These are phyloP conservation scores for Obelidium mucronatum DNA, from an alignment of 192 early-diverging fungal genomes.

Conservation along the genomic window DNA sequence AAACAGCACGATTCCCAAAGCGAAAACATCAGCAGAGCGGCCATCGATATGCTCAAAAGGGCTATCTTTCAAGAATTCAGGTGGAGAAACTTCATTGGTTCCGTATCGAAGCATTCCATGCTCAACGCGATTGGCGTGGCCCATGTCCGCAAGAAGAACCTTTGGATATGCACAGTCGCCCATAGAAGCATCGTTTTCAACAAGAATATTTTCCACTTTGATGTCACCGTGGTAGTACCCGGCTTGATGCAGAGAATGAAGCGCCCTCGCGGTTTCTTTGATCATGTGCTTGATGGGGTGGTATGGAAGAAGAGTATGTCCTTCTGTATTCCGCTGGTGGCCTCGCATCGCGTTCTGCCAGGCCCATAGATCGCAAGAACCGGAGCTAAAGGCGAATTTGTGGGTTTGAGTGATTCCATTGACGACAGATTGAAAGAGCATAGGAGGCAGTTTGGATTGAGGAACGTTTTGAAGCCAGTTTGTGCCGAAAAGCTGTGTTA, in stretches of 20 bases:
- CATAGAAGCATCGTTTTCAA: slow-evolving; percentile 45
- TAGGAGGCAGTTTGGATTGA: slow-evolving; percentile 1
- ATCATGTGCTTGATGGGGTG: slow-evolving; percentile 46
- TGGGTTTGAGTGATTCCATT: not conserved
- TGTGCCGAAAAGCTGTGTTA: slow-evolving; percentile 33
- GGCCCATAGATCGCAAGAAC: slow-evolving; percentile 27
- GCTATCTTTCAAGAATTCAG: slow-evolving; percentile 19
- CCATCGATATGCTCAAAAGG: slow-evolving; percentile 19
- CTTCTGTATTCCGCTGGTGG: slow-evolving; percentile 2
- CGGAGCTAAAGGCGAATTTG: slow-evolving; percentile 5
- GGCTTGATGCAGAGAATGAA: slow-evolving; percentile 51
- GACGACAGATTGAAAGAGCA: not conserved
- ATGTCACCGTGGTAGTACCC: slow-evolving; percentile 71
- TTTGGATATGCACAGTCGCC: not conserved
- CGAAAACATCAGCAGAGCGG: slow-evolving; percentile 31
- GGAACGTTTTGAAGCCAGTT: slow-evolving; percentile 6
- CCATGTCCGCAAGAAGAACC: slow-evolving; percentile 27
- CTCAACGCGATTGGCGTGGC: slow-evolving; percentile 1
- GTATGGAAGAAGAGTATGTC: slow-evolving; percentile 6
- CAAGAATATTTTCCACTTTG: slow-evolving; percentile 81
- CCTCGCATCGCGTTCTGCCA: slow-evolving; percentile 2
- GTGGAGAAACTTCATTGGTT: slow-evolving; percentile 30
- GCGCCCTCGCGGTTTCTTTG: slow-evolving; percentile 44
- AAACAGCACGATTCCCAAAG: slow-evolving; percentile 30
- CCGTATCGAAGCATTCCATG: slow-evolving; percentile 7